Evolutionary conservation across 208 protist genomes (phyloP).

Genomic region (Trypanosoma brucei): DNA sequence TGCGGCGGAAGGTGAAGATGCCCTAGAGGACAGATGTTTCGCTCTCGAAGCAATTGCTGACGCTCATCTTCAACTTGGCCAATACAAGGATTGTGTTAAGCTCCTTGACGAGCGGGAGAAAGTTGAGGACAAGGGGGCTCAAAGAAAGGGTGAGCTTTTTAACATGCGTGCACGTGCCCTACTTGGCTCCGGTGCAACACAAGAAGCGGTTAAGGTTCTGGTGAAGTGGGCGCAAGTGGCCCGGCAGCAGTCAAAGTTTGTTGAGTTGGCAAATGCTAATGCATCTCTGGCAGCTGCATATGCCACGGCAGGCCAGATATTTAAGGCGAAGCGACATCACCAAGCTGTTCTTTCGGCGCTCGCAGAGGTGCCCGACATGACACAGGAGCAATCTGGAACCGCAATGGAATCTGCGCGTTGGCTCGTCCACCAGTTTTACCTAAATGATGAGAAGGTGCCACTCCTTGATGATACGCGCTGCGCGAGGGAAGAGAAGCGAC

Average conservation of each 20-base stretch:
- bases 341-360: constrained; percentile 53
- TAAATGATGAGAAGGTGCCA: constrained; percentile 62
- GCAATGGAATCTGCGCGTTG: constrained; percentile 71
- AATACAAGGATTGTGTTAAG: constrained; percentile 72
- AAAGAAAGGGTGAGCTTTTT: constrained; percentile 60
- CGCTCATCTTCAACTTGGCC: constrained; percentile 73
- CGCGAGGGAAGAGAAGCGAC: background rate
- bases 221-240: constrained; percentile 66
- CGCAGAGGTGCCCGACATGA: constrained; percentile 24
- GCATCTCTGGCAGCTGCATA: constrained; percentile 56
- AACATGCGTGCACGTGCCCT: constrained; percentile 70
- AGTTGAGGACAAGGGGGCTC: constrained; percentile 72
- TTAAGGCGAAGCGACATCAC: constrained; percentile 63
- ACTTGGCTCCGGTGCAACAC: constrained; percentile 53
- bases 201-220: constrained; percentile 76
- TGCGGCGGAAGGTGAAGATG: constrained; percentile 61
- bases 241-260: constrained; percentile 44
- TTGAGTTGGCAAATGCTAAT: constrained; percentile 71
- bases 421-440: constrained; percentile 82
- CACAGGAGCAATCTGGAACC: constrained; percentile 34
- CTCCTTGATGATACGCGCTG: constrained; percentile 23
- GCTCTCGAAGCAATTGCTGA: constrained; percentile 79
- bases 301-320: constrained; percentile 42
- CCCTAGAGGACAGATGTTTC: constrained; percentile 61
- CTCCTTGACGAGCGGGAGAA: constrained; percentile 73